phyloP scores from a whole-genome alignment of 2,329 filamentous ascomycete genomes.

The Penicillium verrucosum region DNA sequence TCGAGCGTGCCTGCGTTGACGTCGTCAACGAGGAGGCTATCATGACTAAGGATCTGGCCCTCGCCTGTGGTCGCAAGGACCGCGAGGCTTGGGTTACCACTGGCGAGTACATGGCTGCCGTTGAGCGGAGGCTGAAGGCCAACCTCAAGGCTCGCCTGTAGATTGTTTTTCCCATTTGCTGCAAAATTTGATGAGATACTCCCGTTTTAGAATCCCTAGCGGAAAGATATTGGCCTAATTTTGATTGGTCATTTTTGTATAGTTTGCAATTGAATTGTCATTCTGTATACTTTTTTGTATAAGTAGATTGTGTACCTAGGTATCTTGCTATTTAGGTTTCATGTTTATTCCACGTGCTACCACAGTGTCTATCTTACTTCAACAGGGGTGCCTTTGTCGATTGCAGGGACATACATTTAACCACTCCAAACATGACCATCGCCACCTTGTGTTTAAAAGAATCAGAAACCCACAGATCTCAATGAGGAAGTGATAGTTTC shows the following conservation, averaged over 20 bases:
- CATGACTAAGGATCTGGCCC: constrained; percentile 99
- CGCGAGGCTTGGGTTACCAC: constrained; percentile 88
- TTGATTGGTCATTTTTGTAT: constrained; percentile 16
- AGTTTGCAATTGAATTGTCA: constrained; percentile 10
- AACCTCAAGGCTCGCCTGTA: constrained; percentile 52
- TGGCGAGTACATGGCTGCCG: constrained; percentile 83
- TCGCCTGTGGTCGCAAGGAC: constrained; percentile 84
- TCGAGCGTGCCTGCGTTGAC: constrained; percentile 91
- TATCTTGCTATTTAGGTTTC: not conserved
- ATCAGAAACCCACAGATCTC: not conserved
- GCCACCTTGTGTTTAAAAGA: not conserved
- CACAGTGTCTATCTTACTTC: not conserved
- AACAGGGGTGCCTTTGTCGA: not conserved
- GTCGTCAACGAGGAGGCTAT: constrained; percentile 90
- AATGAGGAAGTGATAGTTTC: not conserved
- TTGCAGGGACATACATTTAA: too few species aligned
- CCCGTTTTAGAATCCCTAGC: constrained; percentile 9
- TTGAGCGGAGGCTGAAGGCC: constrained; percentile 83
- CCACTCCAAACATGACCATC: not conserved
- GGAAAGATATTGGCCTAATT: constrained; percentile 7
- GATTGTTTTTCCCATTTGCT: constrained; percentile 17
- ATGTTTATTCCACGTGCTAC: not conserved
- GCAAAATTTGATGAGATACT: constrained; percentile 15
- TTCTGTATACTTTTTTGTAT: not conserved
- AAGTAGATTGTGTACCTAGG: too few species aligned